Evolutionary conservation across 495 filamentous ascomycete genomes (phyloP).

Genomic region (Penicillium fimorum): DNA sequence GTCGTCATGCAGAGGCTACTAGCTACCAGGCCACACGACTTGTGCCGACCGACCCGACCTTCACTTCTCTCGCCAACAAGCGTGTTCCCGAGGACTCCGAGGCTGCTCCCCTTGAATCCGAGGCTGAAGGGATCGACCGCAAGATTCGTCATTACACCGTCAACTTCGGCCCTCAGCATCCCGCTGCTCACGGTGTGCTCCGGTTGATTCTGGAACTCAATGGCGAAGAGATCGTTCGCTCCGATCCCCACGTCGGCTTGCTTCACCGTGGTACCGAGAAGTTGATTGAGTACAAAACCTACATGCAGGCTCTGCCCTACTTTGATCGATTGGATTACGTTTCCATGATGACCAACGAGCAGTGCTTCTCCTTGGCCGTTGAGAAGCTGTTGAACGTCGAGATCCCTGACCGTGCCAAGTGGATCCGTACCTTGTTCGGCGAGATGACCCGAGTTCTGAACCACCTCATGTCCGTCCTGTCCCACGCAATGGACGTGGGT

Average conservation of each 20-base stretch:
- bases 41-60: constrained; percentile 58
- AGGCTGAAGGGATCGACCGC: constrained; percentile 59
- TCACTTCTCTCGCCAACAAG: constrained; percentile 52
- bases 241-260: constrained; percentile 95
- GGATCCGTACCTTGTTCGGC: constrained; percentile 92
- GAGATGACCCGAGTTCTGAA: constrained; percentile 95
- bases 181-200: constrained; percentile 96
- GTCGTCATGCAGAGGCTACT: constrained; percentile 55
- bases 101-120: constrained; percentile 47
- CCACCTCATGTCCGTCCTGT: constrained; percentile 96
- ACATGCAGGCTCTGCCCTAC: constrained; percentile 96
- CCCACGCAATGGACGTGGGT: constrained; percentile 99
- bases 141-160: constrained; percentile 99
- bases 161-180: constrained; percentile 99
- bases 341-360: constrained; percentile 99
- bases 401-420: constrained; percentile 93
- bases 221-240: constrained; percentile 94
- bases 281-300: constrained; percentile 99
- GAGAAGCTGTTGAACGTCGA: constrained; percentile 99
- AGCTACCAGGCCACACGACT: constrained; percentile 60
- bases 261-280: constrained; percentile 98
- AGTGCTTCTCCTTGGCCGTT: constrained; percentile 91
- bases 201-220: constrained; percentile 96
- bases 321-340: constrained; percentile 99
- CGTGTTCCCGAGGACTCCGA: constrained; percentile 42